phyloP scores from a whole-genome alignment of 176 grass and related monocot genomes.

The Oryza australiensis region DNA sequence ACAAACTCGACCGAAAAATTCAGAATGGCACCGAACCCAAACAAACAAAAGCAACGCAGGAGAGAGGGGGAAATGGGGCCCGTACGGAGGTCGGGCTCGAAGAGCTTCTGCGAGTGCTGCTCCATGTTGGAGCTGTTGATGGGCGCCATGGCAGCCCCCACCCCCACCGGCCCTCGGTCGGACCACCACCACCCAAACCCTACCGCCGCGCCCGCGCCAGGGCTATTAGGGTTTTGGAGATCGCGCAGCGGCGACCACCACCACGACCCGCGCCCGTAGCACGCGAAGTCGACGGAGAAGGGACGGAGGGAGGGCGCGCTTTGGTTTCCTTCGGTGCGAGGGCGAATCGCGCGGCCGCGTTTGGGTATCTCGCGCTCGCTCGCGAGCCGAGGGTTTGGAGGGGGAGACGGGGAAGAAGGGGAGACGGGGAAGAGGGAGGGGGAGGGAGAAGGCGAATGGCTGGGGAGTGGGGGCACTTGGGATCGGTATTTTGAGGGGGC shows the following conservation, averaged over 20 bases:
- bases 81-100: slow-evolving; percentile 82
- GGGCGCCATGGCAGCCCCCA: slow-evolving; percentile 63
- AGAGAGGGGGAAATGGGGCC: background rate
- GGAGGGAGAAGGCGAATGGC: background rate
- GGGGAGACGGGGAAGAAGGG: background rate
- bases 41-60: background rate
- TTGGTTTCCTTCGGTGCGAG: slow-evolving; percentile 1
- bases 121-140: slow-evolving; percentile 85
- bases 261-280: background rate
- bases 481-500: no score
- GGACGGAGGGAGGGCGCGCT: background rate
- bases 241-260: slow-evolving; percentile 12
- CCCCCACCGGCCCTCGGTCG: slow-evolving; percentile 6
- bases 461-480: no score
- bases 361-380: background rate
- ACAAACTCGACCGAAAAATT: background rate
- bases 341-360: background rate
- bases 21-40: background rate
- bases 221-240: slow-evolving; percentile 49
- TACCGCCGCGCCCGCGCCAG: slow-evolving; percentile 45
- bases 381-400: slow-evolving; percentile 43
- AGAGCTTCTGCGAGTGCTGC: slow-evolving; percentile 84
- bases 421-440: background rate
- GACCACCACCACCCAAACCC: slow-evolving; percentile 4
- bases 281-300: background rate